A percentile compares a stretch with the other conserved stretches of the same genome.
Conservation (phyloP, 441 rosid genomes). For the Corymbia calophylla region DNA sequence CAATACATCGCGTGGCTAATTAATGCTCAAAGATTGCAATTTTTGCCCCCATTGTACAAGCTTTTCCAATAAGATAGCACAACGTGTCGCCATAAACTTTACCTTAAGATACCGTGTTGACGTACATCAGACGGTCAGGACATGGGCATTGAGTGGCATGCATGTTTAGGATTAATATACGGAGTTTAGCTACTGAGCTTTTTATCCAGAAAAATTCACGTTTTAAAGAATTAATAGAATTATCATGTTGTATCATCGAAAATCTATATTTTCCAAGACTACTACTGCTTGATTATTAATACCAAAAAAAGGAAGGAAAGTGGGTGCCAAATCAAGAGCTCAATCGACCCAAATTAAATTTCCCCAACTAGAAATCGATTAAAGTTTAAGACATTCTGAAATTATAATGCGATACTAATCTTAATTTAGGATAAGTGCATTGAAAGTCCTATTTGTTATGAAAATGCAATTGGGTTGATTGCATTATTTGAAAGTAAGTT, state of each 20-base stretch:
- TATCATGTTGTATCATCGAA: accelerated
- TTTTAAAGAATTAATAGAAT: not conserved
- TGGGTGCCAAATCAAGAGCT: not conserved
- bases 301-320: not conserved
- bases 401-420: not conserved
- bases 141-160: not conserved
- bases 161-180: not conserved
- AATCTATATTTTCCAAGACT: not conserved
- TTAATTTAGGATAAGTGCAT: not conserved
- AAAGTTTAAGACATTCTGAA: not conserved
- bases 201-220: too few relatives aligned
- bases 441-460: too few relatives aligned
- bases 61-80: not conserved
- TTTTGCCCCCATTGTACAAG: not conserved
- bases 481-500: too few relatives aligned
- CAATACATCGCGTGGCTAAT: not conserved
- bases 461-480: too few relatives aligned
- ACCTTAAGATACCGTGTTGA: too few relatives aligned
- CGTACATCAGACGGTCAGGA: not conserved
- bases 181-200: not conserved
- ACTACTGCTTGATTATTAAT: accelerated
- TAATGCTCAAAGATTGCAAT: not conserved
- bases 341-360: not conserved
- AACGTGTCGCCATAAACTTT: too few relatives aligned
- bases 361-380: not conserved